Percentiles rank a stretch among this genome's conserved stretches.
Conservation (phyloP, 2,329 filamentous ascomycete species). For the Pyrenophora tritici-repentis region DNA sequence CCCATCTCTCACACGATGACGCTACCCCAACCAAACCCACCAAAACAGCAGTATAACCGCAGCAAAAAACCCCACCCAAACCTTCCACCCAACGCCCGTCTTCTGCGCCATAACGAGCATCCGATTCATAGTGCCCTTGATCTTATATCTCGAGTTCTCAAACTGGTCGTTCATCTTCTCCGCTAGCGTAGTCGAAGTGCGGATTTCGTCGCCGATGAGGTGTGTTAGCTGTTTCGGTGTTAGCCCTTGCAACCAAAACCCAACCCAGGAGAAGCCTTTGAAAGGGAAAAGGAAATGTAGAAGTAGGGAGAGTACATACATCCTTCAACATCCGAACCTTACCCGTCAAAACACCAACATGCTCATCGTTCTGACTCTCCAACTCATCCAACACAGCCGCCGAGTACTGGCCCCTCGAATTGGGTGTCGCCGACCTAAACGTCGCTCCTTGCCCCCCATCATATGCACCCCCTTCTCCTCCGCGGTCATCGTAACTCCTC, state of each 20-base stretch:
- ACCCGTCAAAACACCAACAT: constrained; percentile 86
- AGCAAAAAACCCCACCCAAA: constrained; percentile 88
- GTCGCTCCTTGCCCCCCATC: background rate
- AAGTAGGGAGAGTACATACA: constrained; percentile 58
- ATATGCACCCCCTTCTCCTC: no score
- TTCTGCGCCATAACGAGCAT: constrained; percentile 96
- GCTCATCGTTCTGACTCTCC: constrained; percentile 91
- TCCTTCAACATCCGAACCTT: constrained; percentile 90
- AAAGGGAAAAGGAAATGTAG: background rate
- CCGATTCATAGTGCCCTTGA: constrained; percentile 92
- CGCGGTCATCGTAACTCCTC: background rate
- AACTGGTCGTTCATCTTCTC: constrained; percentile 97
- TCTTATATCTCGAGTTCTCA: constrained; percentile 77
- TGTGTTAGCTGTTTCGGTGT: constrained; percentile 67
- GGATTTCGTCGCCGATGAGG: constrained; percentile 93
- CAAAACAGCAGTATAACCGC: constrained; percentile 82
- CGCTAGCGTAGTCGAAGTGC: constrained; percentile 82
- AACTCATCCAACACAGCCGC: constrained; percentile 89
- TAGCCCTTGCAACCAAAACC: background rate
- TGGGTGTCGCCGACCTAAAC: constrained; percentile 53
- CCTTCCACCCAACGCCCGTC: constrained; percentile 94
- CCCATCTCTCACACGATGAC: background rate
- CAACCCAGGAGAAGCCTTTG: background rate
- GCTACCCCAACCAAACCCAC: constrained; percentile 84
- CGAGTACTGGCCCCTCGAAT: constrained; percentile 82